Percentiles rank a stretch among this genome's conserved stretches.
Evolutionary conservation across 2,329 filamentous ascomycete genomes (phyloP).

Genomic region (Calonectria multiphialidica): DNA sequence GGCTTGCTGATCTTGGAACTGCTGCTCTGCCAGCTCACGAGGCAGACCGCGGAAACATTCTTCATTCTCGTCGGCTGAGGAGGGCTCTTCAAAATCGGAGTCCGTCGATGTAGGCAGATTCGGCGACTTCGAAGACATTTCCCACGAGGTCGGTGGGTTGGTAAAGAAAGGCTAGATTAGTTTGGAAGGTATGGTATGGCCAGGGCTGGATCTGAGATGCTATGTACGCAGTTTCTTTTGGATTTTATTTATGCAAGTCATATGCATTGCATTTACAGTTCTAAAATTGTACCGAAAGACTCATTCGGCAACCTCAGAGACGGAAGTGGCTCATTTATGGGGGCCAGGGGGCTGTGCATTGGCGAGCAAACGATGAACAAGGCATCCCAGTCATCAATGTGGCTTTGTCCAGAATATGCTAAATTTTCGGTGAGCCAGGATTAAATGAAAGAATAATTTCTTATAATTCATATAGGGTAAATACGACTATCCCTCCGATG

Average conservation of each 20-base stretch:
- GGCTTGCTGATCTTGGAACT: background rate
- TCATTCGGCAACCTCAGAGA: background rate
- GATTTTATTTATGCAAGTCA: background rate
- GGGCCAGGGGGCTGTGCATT: background rate
- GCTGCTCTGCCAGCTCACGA: background rate
- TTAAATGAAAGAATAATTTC: too few species aligned
- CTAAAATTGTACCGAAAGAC: background rate
- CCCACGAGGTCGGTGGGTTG: too few species aligned
- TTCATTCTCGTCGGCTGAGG: background rate
- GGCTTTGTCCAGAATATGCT: too few species aligned
- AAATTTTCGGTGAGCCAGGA: background rate
- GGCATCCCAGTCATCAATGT: background rate
- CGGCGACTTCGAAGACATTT: background rate
- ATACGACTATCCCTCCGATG: too few species aligned
- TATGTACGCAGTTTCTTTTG: too few species aligned
- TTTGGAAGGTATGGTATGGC: too few species aligned
- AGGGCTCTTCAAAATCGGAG: background rate
- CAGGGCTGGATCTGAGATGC: too few species aligned
- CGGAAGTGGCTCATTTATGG: background rate
- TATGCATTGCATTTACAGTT: background rate
- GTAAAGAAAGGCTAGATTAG: too few species aligned
- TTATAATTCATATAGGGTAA: too few species aligned
- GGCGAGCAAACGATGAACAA: background rate
- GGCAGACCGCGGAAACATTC: background rate
- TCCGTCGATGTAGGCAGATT: too few species aligned